Evolutionary conservation across 805 yeast genomes (phyloP).

Genomic region (Wickerhamomyces mucosus): DNA sequence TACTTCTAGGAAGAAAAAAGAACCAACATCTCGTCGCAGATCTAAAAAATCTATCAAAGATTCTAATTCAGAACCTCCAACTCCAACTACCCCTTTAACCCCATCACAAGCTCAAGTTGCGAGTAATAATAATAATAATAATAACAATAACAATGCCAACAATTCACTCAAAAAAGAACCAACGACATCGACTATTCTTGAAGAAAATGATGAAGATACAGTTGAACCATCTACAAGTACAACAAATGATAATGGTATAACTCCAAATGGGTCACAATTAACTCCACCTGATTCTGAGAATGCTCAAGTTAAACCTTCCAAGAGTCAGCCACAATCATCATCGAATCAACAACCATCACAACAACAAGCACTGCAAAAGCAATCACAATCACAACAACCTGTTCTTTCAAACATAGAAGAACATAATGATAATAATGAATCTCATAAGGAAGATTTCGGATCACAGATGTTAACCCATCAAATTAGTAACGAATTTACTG

Average conservation of each 20-base stretch:
- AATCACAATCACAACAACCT: not conserved
- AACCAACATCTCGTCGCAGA: slow-evolving; percentile 12
- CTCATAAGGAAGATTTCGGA: slow-evolving; percentile 10
- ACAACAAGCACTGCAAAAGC: not conserved
- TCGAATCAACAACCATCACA: not conserved
- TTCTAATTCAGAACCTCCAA: slow-evolving; percentile 28
- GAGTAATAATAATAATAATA: slow-evolving; percentile 1
- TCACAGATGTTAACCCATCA: slow-evolving; percentile 9
- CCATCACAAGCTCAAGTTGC: slow-evolving; percentile 12
- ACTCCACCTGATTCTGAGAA: slow-evolving; percentile 23
- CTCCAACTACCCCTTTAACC: slow-evolving; percentile 32
- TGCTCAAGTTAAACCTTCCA: slow-evolving; percentile 5
- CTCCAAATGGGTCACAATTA: slow-evolving; percentile 16
- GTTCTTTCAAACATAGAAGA: slow-evolving; percentile 3
- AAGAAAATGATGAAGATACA: slow-evolving; percentile 7
- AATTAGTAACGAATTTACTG: slow-evolving; percentile 24
- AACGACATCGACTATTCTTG: slow-evolving; percentile 8
- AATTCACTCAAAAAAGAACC: slow-evolving; percentile 5
- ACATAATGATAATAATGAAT: slow-evolving; percentile 5
- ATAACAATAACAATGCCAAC: slow-evolving; percentile 2
- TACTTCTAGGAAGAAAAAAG: slow-evolving; percentile 15
- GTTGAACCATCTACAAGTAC: not conserved
- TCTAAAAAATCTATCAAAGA: slow-evolving; percentile 12
- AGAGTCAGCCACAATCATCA: not conserved
- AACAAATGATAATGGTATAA: slow-evolving; percentile 5